These are phyloP conservation scores for Thermothelomyces thermophilus DNA, from an alignment of 2,329 filamentous ascomycete species.

Conservation along the genomic window DNA sequence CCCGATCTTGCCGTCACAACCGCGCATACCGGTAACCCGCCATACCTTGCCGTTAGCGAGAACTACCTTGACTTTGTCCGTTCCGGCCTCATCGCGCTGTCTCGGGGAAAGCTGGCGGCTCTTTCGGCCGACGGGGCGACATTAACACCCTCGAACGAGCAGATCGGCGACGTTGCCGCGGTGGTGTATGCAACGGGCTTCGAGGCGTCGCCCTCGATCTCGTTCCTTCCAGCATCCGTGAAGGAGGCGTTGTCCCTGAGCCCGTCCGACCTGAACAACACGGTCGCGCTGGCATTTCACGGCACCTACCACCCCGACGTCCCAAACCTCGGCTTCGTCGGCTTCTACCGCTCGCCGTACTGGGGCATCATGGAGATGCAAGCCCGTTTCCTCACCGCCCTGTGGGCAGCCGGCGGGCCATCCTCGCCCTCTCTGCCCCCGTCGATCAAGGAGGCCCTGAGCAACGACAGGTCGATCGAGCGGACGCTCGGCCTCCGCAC, in stretches of 20 bases:
- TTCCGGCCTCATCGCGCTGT: constrained; percentile 50
- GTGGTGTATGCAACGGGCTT: constrained; percentile 74
- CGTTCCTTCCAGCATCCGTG: constrained; percentile 54
- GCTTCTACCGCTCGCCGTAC: constrained; percentile 77
- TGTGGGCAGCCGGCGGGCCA: constrained; percentile 43
- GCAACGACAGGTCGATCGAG: constrained; percentile 38
- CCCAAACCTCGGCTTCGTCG: constrained; percentile 67
- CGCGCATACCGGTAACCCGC: constrained; percentile 42
- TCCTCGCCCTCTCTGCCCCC: constrained; percentile 22
- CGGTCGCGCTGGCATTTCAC: constrained; percentile 61
- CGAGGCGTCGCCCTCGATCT: constrained; percentile 55
- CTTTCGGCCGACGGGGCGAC: constrained; percentile 33
- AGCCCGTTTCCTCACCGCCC: constrained; percentile 56
- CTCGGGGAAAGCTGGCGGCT: constrained; percentile 40
- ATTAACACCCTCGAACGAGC: constrained; percentile 26
- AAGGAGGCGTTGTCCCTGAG: constrained; percentile 53
- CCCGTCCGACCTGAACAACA: constrained; percentile 46
- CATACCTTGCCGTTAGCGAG: constrained; percentile 64
- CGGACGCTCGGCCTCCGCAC: constrained; percentile 45
- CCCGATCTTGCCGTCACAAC: constrained; percentile 34
- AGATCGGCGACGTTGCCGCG: constrained; percentile 53
- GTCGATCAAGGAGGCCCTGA: constrained; percentile 35
- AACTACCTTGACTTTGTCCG: constrained; percentile 69
- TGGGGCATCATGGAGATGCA: constrained; percentile 90
- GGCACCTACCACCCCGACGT: constrained; percentile 55